These are phyloP conservation scores for Pelargonium citronellum DNA, from an alignment of 441 rosid species.

Conservation along the genomic window DNA sequence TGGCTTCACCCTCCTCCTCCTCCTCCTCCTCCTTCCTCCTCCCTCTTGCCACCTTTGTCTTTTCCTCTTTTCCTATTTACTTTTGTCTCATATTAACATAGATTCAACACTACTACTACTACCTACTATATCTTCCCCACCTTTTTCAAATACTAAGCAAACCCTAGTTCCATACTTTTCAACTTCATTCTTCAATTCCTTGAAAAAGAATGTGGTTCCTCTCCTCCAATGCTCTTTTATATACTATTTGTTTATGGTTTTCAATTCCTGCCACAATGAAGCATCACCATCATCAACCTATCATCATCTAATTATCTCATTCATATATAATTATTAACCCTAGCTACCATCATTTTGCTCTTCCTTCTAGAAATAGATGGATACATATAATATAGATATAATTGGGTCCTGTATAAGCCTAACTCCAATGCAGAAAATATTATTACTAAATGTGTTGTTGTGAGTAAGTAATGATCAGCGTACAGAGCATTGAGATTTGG, in stretches of 20 bases:
- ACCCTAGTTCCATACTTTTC: not conserved
- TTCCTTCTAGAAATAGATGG: not conserved
- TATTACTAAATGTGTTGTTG: not conserved
- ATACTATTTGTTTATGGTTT: not conserved
- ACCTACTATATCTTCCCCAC: not conserved
- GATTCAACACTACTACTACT: too few relatives aligned
- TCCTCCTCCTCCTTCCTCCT: not conserved
- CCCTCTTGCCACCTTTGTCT: slow-evolving; percentile 1
- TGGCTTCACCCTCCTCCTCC: not conserved
- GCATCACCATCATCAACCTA: not conserved
- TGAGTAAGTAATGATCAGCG: not conserved
- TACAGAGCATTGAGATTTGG: not conserved
- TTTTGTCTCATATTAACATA: not conserved
- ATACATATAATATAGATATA: too few relatives aligned
- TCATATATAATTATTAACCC: not conserved
- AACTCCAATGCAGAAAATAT: too few relatives aligned
- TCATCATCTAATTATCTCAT: not conserved
- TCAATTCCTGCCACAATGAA: not conserved
- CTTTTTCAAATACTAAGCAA: not conserved
- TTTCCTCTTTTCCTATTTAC: not conserved
- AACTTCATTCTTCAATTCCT: not conserved
- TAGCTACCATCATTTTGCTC: not conserved
- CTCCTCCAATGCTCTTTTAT: not conserved
- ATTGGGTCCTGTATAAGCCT: too few relatives aligned
- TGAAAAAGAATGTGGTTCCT: not conserved